Evolutionary conservation across 2,329 filamentous ascomycete species (phyloP).

Genomic region (Penicillium sp.): DNA sequence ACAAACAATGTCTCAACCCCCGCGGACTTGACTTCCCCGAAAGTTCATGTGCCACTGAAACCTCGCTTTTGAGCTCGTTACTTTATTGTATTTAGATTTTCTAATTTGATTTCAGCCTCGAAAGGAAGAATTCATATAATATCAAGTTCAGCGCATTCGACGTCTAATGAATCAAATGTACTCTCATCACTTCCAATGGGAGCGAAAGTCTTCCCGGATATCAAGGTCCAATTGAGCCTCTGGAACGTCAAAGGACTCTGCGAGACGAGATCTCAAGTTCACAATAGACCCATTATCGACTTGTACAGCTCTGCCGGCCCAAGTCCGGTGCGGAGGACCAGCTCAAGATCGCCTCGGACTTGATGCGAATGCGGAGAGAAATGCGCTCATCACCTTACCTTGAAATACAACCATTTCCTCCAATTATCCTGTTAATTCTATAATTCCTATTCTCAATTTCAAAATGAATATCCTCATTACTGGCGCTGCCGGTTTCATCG

Average conservation of each 20-base stretch:
- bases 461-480: conserved; percentile 60
- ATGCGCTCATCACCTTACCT: conserved; percentile 13
- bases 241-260: not conserved
- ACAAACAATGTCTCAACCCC: not conserved
- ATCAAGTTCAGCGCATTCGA: no score
- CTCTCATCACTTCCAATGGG: not conserved
- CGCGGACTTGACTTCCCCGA: conserved; percentile 4
- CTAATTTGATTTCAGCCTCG: no score
- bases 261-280: not conserved
- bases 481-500: conserved; percentile 64
- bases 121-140: no score
- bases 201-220: not conserved
- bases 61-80: not conserved
- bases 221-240: not conserved
- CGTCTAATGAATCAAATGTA: no score
- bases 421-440: not conserved
- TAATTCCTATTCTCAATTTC: not conserved
- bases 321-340: conserved; percentile 36
- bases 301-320: conserved; percentile 9
- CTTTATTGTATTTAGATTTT: not conserved
- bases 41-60: not conserved
- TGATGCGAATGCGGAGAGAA: conserved; percentile 38
- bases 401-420: not conserved
- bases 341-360: conserved; percentile 31
- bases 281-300: conserved; percentile 14